Percentiles rank a stretch among this genome's conserved stretches.
These are phyloP conservation scores for Nakaseomyces kungkrabaensis DNA, from an alignment of 1,139 yeast species.

Conservation along the genomic window DNA sequence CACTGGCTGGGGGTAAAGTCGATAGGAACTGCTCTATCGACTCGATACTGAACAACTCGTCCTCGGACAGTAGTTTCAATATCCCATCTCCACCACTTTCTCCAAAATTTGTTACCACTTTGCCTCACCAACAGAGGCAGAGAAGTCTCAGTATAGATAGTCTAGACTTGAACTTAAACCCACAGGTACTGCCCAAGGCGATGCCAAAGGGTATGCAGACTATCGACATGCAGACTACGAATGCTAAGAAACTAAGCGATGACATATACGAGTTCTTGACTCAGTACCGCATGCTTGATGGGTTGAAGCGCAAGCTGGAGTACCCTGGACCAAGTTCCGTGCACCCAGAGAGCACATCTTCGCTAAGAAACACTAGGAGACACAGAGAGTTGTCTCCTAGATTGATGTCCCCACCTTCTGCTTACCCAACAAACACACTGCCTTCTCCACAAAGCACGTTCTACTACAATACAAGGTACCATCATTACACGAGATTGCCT, in stretches of 20 bases:
- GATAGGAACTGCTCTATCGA: conserved; percentile 4
- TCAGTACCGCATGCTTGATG: conserved; percentile 9
- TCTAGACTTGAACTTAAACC: conserved; percentile 1
- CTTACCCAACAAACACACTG: too few species aligned
- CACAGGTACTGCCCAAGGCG: background rate
- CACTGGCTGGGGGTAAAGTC: background rate
- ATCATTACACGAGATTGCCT: background rate
- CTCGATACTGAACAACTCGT: background rate
- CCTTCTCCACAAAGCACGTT: background rate
- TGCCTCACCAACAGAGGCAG: background rate
- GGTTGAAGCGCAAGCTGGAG: conserved; percentile 2
- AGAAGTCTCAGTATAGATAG: conserved; percentile 3
- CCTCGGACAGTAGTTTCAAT: conserved; percentile 1
- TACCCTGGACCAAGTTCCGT: background rate
- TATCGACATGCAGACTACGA: background rate
- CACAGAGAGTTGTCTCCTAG: background rate
- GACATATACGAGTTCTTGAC: conserved; percentile 9
- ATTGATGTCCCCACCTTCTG: too few species aligned
- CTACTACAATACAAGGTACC: conserved; percentile 1
- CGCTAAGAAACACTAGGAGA: background rate
- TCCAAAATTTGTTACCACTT: background rate
- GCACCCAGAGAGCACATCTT: background rate
- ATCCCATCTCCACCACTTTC: conserved; percentile 2
- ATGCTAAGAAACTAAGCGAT: conserved; percentile 7
- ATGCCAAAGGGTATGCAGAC: background rate